Conservation (phyloP, 352 stramenopile genomes). For the Thalassiosira mediterranea region DNA sequence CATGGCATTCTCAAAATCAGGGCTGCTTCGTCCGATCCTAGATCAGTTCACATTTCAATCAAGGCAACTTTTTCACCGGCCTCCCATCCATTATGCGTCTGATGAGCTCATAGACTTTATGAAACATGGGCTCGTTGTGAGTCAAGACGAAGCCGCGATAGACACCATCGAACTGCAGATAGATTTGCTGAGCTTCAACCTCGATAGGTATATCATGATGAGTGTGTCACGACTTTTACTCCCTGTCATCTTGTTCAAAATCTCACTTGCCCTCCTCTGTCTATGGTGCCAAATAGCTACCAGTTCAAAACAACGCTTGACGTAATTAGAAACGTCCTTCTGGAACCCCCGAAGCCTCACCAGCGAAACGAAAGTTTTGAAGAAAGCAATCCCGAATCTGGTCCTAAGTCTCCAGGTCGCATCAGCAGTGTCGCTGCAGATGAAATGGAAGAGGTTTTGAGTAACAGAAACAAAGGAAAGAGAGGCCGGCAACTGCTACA, state of each 20-base stretch:
- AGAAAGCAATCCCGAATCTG: constrained; percentile 12
- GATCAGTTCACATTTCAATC: constrained; percentile 64
- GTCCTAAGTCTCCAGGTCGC: constrained; percentile 3
- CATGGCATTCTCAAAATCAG: constrained; percentile 48
- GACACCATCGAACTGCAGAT: constrained; percentile 61
- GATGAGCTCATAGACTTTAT: constrained; percentile 58
- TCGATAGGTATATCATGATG: constrained; percentile 39
- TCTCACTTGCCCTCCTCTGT: constrained; percentile 1
- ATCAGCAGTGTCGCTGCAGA: constrained; percentile 44
- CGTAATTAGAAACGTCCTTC: constrained; percentile 62
- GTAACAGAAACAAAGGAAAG: constrained; percentile 36
- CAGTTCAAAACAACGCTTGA: constrained; percentile 76
- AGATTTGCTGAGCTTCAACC: constrained; percentile 56
- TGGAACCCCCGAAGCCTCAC: constrained; percentile 53
- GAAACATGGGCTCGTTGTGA: constrained; percentile 43
- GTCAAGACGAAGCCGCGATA: constrained; percentile 42
- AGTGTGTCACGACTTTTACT: not conserved
- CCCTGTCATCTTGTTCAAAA: not conserved
- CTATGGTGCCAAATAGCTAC: constrained; percentile 41
- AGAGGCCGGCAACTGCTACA: constrained; percentile 42
- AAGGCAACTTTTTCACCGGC: constrained; percentile 56
- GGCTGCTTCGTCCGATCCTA: constrained; percentile 51
- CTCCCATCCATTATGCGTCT: constrained; percentile 56
- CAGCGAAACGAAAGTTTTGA: constrained; percentile 31
- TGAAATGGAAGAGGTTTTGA: constrained; percentile 55